Conservation (phyloP, 352 stramenopile genomes). For the Halophytophthora batemanensis region DNA sequence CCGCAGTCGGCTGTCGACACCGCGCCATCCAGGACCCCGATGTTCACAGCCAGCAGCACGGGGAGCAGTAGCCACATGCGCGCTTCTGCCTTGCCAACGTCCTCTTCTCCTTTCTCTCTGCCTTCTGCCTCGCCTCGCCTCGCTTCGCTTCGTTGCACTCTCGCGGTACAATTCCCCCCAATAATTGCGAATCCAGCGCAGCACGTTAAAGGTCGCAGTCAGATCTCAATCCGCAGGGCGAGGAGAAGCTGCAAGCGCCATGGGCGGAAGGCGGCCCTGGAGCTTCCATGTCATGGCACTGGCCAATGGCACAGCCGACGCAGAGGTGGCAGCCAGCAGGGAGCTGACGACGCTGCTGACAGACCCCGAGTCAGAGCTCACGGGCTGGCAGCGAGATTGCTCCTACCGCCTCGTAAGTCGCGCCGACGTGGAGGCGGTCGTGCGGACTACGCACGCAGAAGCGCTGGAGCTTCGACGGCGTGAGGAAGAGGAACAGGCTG, state of each 20-base stretch:
- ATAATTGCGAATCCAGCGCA: too few species aligned
- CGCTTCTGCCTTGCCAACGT: not conserved
- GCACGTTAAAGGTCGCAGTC: not conserved
- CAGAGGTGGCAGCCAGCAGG: slow-evolving; percentile 23
- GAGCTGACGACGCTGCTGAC: slow-evolving; percentile 29
- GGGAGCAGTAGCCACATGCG: slow-evolving; percentile 4
- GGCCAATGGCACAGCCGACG: slow-evolving; percentile 31
- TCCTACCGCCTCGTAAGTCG: slow-evolving; percentile 51
- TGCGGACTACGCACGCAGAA: slow-evolving; percentile 11
- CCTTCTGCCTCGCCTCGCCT: too few species aligned
- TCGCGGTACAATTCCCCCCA: too few species aligned
- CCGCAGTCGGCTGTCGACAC: slow-evolving; percentile 28
- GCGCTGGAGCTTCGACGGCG: slow-evolving; percentile 4
- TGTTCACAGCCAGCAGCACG: slow-evolving; percentile 5
- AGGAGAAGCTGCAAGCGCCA: not conserved
- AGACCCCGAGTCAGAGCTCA: slow-evolving; percentile 18
- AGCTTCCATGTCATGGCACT: slow-evolving; percentile 51
- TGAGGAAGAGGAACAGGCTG: slow-evolving; percentile 1
- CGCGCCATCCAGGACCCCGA: slow-evolving; percentile 3
- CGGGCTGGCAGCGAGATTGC: slow-evolving; percentile 19
- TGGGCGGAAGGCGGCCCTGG: slow-evolving; percentile 20
- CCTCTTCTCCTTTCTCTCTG: too few species aligned
- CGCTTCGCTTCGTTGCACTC: too few species aligned
- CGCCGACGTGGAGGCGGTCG: slow-evolving; percentile 29
- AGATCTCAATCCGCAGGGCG: not conserved